Conservation (phyloP, 306 rosid genomes). For the Glycine tomentella region DNA sequence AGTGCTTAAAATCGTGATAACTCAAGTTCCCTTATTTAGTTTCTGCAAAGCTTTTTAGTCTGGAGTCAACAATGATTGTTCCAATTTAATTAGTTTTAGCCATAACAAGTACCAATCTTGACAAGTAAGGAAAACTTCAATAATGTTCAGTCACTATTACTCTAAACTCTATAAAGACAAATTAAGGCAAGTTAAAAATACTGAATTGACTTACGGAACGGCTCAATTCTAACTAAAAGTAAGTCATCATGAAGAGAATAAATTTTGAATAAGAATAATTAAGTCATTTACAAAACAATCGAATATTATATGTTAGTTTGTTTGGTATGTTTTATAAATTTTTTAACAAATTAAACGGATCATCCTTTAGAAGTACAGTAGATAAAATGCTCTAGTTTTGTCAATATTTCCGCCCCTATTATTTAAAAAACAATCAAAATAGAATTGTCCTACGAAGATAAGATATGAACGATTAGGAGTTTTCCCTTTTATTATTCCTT, state of each 20-base stretch:
- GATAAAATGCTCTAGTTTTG: no score
- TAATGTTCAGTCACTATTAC: not conserved
- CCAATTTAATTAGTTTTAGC: not conserved
- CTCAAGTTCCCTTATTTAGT: not conserved
- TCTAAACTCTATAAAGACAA: no score
- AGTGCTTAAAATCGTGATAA: no score
- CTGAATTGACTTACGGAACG: not conserved
- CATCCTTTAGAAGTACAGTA: no score
- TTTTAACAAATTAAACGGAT: no score
- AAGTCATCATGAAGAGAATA: not conserved
- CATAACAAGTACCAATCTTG: not conserved
- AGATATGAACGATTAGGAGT: not conserved
- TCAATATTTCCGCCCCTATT: no score
- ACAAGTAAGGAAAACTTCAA: not conserved
- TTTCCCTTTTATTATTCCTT: not conserved
- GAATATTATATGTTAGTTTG: not conserved
- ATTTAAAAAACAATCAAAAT: not conserved
- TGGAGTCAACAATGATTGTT: not conserved
- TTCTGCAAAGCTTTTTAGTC: not conserved
- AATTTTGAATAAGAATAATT: not conserved
- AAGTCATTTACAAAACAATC: not conserved
- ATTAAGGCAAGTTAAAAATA: not conserved
- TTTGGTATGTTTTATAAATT: no score
- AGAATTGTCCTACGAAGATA: not conserved
- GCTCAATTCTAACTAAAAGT: not conserved